A percentile compares a stretch with the other conserved stretches of the same genome.
phyloP scores from a whole-genome alignment of 2,329 filamentous ascomycete species.

The Clonostachys solani region DNA sequence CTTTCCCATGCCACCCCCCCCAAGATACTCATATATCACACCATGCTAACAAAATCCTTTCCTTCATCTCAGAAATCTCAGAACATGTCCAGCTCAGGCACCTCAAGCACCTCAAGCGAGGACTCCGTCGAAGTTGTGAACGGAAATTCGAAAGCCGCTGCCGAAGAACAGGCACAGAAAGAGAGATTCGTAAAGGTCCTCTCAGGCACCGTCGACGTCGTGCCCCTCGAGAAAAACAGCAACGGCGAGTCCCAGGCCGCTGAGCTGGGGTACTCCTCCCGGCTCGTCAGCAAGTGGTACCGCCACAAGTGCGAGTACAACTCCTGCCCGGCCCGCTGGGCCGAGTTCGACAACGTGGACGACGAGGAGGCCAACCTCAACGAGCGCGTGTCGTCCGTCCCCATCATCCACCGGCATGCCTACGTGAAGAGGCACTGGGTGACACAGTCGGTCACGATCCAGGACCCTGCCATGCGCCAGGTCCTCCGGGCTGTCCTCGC shows the following conservation, averaged over 20 bases:
- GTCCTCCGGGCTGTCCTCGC: slow-evolving; percentile 19
- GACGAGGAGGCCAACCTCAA: slow-evolving; percentile 17
- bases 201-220: background rate
- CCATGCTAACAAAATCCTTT: no score
- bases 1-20: no score
- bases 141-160: no score
- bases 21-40: no score
- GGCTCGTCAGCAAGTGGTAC: slow-evolving; percentile 10
- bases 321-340: slow-evolving; percentile 19
- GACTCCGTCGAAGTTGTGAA: no score
- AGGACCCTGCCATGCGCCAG: slow-evolving; percentile 18
- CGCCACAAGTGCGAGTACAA: slow-evolving; percentile 13
- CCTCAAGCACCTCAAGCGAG: no score
- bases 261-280: slow-evolving; percentile 1
- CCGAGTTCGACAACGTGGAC: slow-evolving; percentile 15
- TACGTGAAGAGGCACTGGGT: slow-evolving; percentile 19
- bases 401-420: slow-evolving; percentile 24
- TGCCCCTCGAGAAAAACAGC: background rate
- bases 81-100: no score
- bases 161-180: no score
- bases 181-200: background rate
- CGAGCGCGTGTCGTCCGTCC: slow-evolving; percentile 10
- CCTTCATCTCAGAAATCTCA: no score
- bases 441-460: slow-evolving; percentile 21
- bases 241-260: background rate